phyloP scores from a whole-genome alignment of 495 filamentous ascomycete species.

The Aspergillus cavernicola region DNA sequence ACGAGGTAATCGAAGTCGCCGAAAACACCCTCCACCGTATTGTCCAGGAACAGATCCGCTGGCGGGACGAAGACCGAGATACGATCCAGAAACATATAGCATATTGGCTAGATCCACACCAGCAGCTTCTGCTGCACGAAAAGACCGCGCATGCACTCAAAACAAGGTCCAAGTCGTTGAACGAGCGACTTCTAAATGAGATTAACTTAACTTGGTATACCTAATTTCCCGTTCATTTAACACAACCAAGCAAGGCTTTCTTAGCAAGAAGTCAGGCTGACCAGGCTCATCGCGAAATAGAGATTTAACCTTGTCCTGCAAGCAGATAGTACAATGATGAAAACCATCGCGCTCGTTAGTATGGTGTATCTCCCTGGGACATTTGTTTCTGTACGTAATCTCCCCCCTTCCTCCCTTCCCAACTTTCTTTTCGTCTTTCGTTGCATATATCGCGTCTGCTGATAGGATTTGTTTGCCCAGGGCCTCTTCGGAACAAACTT shows the following conservation, averaged over 20 bases:
- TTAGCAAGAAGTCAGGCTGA: not conserved
- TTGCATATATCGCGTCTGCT: not conserved
- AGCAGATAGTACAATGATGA: conserved; percentile 33
- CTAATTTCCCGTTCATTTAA: not conserved
- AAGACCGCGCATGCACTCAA: conserved; percentile 21
- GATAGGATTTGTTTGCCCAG: not conserved
- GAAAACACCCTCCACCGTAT: conserved; percentile 32
- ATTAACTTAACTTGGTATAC: conserved; percentile 35
- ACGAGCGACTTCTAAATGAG: conserved; percentile 38
- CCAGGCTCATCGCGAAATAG: too few species aligned
- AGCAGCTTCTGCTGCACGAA: conserved; percentile 8
- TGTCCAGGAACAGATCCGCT: conserved; percentile 25
- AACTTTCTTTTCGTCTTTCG: too few species aligned
- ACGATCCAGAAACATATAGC: not conserved
- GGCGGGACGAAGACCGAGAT: conserved; percentile 7
- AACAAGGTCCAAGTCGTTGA: conserved; percentile 18
- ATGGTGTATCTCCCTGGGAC: conserved; percentile 38
- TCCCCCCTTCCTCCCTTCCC: too few species aligned
- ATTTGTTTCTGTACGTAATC: conserved; percentile 29
- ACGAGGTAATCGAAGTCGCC: conserved; percentile 42
- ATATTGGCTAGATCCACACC: conserved; percentile 12
- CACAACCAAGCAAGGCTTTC: conserved; percentile 20
- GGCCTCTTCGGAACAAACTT: conserved; percentile 35
- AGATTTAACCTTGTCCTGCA: conserved; percentile 31
- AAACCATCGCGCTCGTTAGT: conserved; percentile 30